A percentile compares a stretch with the other conserved stretches of the same genome.
Evolutionary conservation across 371 early-diverging fungal species (phyloP).

Genomic region (Cokeromyces recurvatus): DNA sequence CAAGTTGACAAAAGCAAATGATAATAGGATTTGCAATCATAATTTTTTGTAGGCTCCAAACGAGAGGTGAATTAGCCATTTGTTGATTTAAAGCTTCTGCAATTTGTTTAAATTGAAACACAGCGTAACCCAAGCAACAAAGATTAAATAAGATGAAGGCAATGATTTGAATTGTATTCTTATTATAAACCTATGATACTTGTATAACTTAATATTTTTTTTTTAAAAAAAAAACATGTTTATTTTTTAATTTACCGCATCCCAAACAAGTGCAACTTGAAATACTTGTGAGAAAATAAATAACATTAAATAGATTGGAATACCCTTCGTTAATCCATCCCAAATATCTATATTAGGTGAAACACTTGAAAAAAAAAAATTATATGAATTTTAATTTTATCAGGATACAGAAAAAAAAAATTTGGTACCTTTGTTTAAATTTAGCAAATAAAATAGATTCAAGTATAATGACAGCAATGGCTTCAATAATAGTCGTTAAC

Average conservation of each 20-base stretch:
- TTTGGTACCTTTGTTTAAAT: constrained; percentile 28
- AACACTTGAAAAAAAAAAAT: background rate
- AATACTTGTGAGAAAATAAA: constrained; percentile 74
- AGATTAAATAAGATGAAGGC: constrained; percentile 79
- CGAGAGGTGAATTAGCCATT: background rate
- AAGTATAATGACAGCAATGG: constrained; percentile 60
- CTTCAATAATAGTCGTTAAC: constrained; percentile 50
- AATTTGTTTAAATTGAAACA: constrained; percentile 62
- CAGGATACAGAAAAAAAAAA: background rate
- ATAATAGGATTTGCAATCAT: constrained; percentile 38
- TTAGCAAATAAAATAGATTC: constrained; percentile 60
- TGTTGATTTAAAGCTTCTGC: constrained; percentile 12
- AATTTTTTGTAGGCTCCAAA: constrained; percentile 16
- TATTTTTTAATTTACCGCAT: constrained; percentile 57
- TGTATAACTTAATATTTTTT: background rate
- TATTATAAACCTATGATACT: constrained; percentile 55
- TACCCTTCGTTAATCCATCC: constrained; percentile 22
- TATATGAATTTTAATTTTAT: background rate
- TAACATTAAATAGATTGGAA: constrained; percentile 73
- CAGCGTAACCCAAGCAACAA: constrained; percentile 72
- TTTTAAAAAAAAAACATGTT: background rate
- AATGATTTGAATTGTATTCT: constrained; percentile 88
- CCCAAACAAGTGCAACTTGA: constrained; percentile 67
- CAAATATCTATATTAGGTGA: background rate
- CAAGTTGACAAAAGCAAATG: constrained; percentile 38